Conservation (phyloP, 1,284 basidiomycete species). For the Malassezia caprae region DNA sequence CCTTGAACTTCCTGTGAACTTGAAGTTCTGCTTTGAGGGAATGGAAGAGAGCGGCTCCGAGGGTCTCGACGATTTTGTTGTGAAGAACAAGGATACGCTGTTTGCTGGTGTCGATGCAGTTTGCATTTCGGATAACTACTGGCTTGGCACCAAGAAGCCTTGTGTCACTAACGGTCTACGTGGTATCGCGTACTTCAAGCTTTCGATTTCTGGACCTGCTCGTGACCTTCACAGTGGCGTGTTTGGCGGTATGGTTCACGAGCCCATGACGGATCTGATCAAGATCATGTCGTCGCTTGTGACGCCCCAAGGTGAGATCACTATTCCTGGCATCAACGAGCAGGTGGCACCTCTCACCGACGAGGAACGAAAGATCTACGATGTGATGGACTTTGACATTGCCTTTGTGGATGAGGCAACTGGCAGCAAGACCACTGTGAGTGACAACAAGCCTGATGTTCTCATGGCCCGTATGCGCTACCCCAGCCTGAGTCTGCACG, state of each 20-base stretch:
- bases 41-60: constrained; percentile 97
- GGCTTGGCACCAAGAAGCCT: constrained; percentile 49
- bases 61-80: constrained; percentile 81
- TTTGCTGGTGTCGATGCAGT: constrained; percentile 86
- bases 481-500: constrained; percentile 83
- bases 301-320: constrained; percentile 67
- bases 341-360: constrained; percentile 68
- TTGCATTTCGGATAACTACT: constrained; percentile 61
- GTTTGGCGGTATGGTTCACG: constrained; percentile 49
- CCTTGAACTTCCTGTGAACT: constrained; percentile 78
- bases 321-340: constrained; percentile 82
- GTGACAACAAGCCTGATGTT: constrained; percentile 68
- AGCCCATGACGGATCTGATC: constrained; percentile 59
- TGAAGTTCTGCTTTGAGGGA: constrained; percentile 85
- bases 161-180: constrained; percentile 53
- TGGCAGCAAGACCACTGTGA: constrained; percentile 67
- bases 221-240: constrained; percentile 79
- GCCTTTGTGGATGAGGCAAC: constrained; percentile 70
- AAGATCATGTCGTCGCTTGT: constrained; percentile 65
- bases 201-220: constrained; percentile 71
- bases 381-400: constrained; percentile 48
- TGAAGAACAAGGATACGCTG: constrained; percentile 68
- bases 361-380: constrained; percentile 60
- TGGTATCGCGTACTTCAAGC: constrained; percentile 79
- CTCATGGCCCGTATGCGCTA: constrained; percentile 68